These are phyloP conservation scores for Phytophthora melonis DNA, from an alignment of 352 stramenopile genomes.

Conservation along the genomic window DNA sequence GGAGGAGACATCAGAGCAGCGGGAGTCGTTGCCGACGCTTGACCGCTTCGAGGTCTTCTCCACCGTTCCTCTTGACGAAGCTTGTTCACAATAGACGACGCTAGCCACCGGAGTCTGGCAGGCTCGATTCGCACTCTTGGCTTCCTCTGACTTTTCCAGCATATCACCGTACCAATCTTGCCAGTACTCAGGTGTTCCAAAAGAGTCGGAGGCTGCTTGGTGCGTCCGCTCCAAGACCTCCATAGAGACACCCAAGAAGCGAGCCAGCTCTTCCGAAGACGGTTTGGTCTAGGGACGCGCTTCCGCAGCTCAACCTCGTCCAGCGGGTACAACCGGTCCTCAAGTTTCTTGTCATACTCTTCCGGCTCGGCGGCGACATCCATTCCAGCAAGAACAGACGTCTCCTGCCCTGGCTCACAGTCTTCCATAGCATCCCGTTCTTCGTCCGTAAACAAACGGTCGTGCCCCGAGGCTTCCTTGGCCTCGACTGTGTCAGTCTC, in stretches of 20 bases:
- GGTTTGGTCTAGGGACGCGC: not conserved
- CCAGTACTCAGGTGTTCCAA: constrained; percentile 3
- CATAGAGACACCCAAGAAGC: not conserved
- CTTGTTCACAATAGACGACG: not conserved
- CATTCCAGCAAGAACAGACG: not conserved
- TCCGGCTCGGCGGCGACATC: not conserved
- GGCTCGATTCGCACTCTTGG: constrained; percentile 6
- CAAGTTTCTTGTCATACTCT: constrained; percentile 8
- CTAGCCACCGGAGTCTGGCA: not conserved
- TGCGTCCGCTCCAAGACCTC: not conserved
- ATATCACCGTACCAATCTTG: not conserved
- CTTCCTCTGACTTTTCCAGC: not conserved
- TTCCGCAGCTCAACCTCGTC: not conserved
- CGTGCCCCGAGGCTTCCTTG: not conserved
- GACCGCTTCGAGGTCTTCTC: not conserved
- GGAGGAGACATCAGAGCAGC: not conserved
- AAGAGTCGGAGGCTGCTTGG: too few species aligned
- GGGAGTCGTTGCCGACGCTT: not conserved
- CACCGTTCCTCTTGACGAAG: not conserved
- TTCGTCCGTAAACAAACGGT: constrained; percentile 5
- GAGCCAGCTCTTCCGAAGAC: not conserved
- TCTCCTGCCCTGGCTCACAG: not conserved
- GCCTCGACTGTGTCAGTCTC: not conserved
- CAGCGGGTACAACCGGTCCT: constrained; percentile 8
- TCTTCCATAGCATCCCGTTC: not conserved